A percentile compares a stretch with the other conserved stretches of the same genome.
Evolutionary conservation across 2,329 filamentous ascomycete genomes (phyloP).

Genomic region (Aphanoascus verrucosus): DNA sequence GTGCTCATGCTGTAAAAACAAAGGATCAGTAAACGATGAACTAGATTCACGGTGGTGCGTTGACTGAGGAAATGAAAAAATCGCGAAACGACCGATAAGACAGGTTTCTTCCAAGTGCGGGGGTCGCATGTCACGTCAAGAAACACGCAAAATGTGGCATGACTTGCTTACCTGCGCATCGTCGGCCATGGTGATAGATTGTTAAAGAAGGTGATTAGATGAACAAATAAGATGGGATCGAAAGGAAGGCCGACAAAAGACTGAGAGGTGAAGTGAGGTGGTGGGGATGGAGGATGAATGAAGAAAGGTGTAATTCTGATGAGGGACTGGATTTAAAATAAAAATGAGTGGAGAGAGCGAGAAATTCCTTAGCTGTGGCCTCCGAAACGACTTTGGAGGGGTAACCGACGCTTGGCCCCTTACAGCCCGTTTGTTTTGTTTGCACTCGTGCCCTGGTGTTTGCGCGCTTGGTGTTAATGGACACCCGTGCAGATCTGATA

Average conservation of each 20-base stretch:
- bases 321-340: conserved; percentile 13
- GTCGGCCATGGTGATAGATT: conserved; percentile 50
- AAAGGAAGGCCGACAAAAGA: conserved; percentile 18
- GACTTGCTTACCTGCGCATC: conserved; percentile 50
- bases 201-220: conserved; percentile 16
- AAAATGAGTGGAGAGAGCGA: conserved; percentile 10
- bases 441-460: neutral
- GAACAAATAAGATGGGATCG: conserved; percentile 14
- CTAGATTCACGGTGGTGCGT: neutral
- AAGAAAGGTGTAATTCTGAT: conserved; percentile 18
- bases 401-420: conserved; percentile 10
- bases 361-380: conserved; percentile 11
- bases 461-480: conserved; percentile 5
- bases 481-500: conserved; percentile 1
- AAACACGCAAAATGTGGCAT: neutral
- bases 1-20: conserved; percentile 50
- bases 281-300: conserved; percentile 18
- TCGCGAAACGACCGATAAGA: neutral
- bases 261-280: conserved; percentile 14
- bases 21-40: conserved; percentile 8
- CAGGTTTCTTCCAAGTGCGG: neutral
- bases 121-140: neutral
- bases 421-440: conserved; percentile 10
- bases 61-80: neutral
- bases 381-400: conserved; percentile 7